Evolutionary conservation across 2,329 filamentous ascomycete genomes (phyloP), one percentile per base, ranked within the genome.

Genomic region (Fusarium continuum): DNA sequence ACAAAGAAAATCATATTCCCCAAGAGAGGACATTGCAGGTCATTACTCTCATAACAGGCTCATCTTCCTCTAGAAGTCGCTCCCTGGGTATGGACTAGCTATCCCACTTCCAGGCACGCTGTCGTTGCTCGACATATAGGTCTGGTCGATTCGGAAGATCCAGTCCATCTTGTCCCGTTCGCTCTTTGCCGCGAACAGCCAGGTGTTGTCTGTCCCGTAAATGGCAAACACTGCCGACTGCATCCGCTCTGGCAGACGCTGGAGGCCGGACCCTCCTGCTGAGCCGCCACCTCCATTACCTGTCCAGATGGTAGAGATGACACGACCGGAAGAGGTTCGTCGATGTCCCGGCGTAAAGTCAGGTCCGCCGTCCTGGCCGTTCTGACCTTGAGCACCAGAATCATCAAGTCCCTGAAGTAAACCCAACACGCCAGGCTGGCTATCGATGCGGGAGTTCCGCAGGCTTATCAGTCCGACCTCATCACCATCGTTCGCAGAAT

Each of bases 141-240:
- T 91, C 80, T 97, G 91, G 77, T 99, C 95, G 69, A 99, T 92
- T 72, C 91, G 90, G 76, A 96, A 85, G 69, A 99, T 97, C 95
- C 95, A 99, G 75, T 98, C 95, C 69, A 93, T 89, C 82, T 97
- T 97, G 76, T 97, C 93, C 43, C 89, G 85, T 79, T 97, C 94
- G 70, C 88, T 94, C 55, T 93, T 85, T 20, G 93, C 91, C 13
- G 93, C 92, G 76, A 99, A 98, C 34, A 99, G 82, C 85, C 93
- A 99, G 26, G 93, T 97, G 76, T 97, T 97, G 75, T 95, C 91
- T 57, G 90, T 91, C 35, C 92, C 94, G 73, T 98, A 99, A 45
- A 99, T 87, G 11, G 95, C 95, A 82, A 97, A 99, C 34, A 98
- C 91, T 65, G 91, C 90, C 5, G 87, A 84, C 70, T 86, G 84